A percentile compares a stretch with the other conserved stretches of the same genome.
Evolutionary conservation across 805 yeast genomes (phyloP).

Genomic region (Spathaspora passalidarum): DNA sequence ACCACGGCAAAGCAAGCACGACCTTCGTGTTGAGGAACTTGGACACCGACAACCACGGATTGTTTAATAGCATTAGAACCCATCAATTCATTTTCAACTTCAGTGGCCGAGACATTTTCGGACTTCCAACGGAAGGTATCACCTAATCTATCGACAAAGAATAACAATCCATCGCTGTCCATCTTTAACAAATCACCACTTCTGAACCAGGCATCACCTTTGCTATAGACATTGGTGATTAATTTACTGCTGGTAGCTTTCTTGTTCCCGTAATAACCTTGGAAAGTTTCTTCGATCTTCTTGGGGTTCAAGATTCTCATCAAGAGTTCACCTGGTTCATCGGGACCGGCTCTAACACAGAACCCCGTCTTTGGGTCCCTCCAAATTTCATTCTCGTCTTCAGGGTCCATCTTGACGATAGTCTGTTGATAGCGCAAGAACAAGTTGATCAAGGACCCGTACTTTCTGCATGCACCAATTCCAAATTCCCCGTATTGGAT

Average conservation of each 20-base stretch:
- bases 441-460: slow-evolving; percentile 57
- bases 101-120: slow-evolving; percentile 91
- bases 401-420: slow-evolving; percentile 74
- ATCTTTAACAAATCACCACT: slow-evolving; percentile 77
- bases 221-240: slow-evolving; percentile 64
- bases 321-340: slow-evolving; percentile 84
- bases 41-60: slow-evolving; percentile 83
- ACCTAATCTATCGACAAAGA: slow-evolving; percentile 89
- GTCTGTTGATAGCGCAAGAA: slow-evolving; percentile 53
- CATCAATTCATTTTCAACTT: slow-evolving; percentile 78
- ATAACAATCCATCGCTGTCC: slow-evolving; percentile 67
- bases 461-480: slow-evolving; percentile 83
- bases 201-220: slow-evolving; percentile 91
- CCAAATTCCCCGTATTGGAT: slow-evolving; percentile 77
- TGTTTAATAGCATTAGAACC: slow-evolving; percentile 49
- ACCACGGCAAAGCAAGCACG: slow-evolving; percentile 89
- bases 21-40: slow-evolving; percentile 86
- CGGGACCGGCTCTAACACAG: slow-evolving; percentile 49
- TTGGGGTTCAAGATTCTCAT: slow-evolving; percentile 67
- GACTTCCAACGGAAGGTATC: slow-evolving; percentile 97
- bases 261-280: slow-evolving; percentile 83
- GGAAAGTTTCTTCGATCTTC: slow-evolving; percentile 73
- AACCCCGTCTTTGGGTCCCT: slow-evolving; percentile 65
- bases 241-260: slow-evolving; percentile 78
- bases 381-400: slow-evolving; percentile 68